Evolutionary conservation across 306 rosid species (phyloP).

Genomic region (Dalbergia cultrata): DNA sequence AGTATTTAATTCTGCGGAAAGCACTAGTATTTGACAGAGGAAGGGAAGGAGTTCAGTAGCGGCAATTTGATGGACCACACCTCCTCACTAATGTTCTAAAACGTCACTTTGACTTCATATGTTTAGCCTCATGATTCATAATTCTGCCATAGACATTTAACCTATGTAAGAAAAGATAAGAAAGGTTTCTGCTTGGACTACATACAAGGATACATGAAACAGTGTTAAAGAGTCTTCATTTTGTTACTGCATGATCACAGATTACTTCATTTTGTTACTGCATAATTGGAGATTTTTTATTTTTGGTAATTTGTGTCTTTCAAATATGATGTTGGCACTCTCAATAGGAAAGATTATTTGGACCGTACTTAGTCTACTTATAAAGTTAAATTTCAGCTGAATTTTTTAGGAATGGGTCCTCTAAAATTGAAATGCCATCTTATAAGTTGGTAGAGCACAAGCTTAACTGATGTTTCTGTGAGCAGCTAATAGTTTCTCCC

Average conservation of each 20-base stretch:
- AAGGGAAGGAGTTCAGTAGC: neutral
- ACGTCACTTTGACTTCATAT: neutral
- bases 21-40: neutral
- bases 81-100: neutral
- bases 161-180: neutral
- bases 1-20: conserved; percentile 18
- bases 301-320: no score
- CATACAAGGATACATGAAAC: neutral
- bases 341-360: no score
- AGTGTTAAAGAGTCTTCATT: neutral
- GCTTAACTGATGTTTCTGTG: no score
- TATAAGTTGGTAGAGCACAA: no score
- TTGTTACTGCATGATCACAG: neutral
- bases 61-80: neutral
- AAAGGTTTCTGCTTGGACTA: neutral
- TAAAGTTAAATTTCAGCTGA: no score
- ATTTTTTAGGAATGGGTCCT: no score
- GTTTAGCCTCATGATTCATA: neutral
- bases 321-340: no score
- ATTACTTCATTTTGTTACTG: neutral
- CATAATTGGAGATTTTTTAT: neutral
- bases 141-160: neutral
- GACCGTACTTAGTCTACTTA: no score
- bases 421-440: no score
- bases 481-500: no score